These are phyloP conservation scores for Microbotryomycetes sp. DNA, from an alignment of 1,284 basidiomycete species.

Conservation along the genomic window DNA sequence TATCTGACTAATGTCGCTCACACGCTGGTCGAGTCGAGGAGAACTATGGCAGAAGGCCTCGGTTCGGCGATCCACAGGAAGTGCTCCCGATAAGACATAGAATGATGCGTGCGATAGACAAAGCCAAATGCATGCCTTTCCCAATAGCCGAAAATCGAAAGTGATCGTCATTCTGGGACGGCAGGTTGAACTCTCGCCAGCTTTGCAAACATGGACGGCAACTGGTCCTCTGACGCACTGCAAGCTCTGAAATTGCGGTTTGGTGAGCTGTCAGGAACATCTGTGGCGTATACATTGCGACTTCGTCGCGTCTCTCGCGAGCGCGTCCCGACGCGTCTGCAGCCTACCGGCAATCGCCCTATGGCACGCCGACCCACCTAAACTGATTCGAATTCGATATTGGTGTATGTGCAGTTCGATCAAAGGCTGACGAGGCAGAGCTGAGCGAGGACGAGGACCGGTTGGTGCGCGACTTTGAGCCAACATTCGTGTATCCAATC, in stretches of 20 bases:
- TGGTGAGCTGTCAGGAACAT: conserved; percentile 5
- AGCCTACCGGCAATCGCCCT: background rate
- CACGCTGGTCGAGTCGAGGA: conserved; percentile 21
- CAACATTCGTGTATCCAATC: conserved; percentile 48
- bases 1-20: conserved; percentile 16
- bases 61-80: conserved; percentile 20
- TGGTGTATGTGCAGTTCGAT: conserved; percentile 9
- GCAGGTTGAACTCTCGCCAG: background rate
- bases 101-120: no score
- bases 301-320: conserved; percentile 3
- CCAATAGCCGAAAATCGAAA: background rate
- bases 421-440: background rate
- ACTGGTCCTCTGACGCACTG: conserved; percentile 24
- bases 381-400: no score
- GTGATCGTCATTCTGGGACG: no score
- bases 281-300: background rate
- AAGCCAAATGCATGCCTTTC: background rate
- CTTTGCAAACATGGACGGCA: background rate
- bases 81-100: conserved; percentile 12
- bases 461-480: conserved; percentile 31
- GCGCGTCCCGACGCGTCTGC: background rate
- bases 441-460: conserved; percentile 19
- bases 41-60: conserved; percentile 14
- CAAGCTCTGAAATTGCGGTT: conserved; percentile 28
- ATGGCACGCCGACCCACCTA: background rate